These are phyloP conservation scores for Fusarium udum DNA, from an alignment of 2,329 filamentous ascomycete genomes.

Conservation along the genomic window DNA sequence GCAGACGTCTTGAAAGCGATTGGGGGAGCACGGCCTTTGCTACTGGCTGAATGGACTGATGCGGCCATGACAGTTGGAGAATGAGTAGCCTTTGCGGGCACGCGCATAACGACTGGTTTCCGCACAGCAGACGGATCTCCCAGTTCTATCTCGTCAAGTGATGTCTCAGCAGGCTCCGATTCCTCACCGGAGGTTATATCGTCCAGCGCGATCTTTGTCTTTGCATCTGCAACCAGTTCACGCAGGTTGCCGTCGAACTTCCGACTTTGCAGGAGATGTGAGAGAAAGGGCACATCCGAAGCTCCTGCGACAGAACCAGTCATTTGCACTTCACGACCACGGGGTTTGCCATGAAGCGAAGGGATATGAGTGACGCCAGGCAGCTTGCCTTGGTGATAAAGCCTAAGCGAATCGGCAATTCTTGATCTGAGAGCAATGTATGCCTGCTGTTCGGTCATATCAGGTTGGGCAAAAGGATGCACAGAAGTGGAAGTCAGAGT, in stretches of 20 bases:
- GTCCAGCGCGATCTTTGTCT: conserved; percentile 61
- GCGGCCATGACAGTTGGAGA: conserved; percentile 57
- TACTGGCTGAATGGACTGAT: conserved; percentile 62
- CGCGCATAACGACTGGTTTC: conserved; percentile 60
- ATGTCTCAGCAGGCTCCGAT: conserved; percentile 51
- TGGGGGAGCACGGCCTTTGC: conserved; percentile 60
- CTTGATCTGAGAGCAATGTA: conserved; percentile 61
- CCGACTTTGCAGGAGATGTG: conserved; percentile 68
- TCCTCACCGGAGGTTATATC: conserved; percentile 65
- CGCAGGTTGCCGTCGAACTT: conserved; percentile 70
- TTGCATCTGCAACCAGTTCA: conserved; percentile 67
- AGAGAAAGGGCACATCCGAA: conserved; percentile 72
- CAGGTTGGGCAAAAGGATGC: conserved; percentile 51
- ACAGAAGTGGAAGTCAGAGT: conserved; percentile 39
- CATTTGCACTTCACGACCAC: conserved; percentile 19
- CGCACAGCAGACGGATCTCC: conserved; percentile 41
- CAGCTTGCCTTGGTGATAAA: conserved; percentile 62
- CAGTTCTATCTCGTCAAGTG: conserved; percentile 9
- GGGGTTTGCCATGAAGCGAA: conserved; percentile 31
- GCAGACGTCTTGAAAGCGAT: conserved; percentile 53
- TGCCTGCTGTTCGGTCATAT: conserved; percentile 64
- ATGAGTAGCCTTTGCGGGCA: conserved; percentile 67
- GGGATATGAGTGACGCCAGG: conserved; percentile 60
- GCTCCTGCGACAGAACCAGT: conserved; percentile 60
- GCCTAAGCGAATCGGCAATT: conserved; percentile 63